These are phyloP conservation scores for Rhizopogon hawkerae DNA, from an alignment of 1,284 basidiomycete species.

Conservation along the genomic window DNA sequence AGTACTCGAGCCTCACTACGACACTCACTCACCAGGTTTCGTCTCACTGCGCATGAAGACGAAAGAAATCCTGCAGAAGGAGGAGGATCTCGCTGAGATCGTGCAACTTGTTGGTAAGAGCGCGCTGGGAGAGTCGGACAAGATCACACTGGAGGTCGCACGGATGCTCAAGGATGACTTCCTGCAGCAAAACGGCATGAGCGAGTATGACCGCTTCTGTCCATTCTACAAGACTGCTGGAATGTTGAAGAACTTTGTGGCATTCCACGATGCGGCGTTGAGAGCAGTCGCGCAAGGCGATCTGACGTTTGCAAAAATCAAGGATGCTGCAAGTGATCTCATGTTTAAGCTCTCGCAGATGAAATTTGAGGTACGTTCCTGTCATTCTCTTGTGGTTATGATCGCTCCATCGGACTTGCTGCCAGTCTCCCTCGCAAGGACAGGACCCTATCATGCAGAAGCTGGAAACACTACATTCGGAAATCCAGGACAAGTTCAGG, in stretches of 20 bases:
- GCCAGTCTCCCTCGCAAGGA: conserved; percentile 76
- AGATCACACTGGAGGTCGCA: conserved; percentile 97
- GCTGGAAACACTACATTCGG: conserved; percentile 68
- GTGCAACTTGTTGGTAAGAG: conserved; percentile 99
- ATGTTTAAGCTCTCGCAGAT: conserved; percentile 97
- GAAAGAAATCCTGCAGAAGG: conserved; percentile 97
- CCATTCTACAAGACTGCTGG: conserved; percentile 97
- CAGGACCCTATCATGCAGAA: conserved; percentile 74
- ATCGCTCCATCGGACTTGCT: conserved; percentile 4
- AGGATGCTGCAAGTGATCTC: conserved; percentile 79
- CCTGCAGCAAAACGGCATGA: conserved; percentile 98
- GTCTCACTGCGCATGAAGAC: conserved; percentile 85
- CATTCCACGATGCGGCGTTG: conserved; percentile 87
- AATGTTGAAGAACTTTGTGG: conserved; percentile 94
- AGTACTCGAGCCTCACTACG: conserved; percentile 91
- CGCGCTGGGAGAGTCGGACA: conserved; percentile 95
- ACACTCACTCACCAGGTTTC: conserved; percentile 86
- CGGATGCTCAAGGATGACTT: conserved; percentile 98
- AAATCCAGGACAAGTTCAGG: conserved; percentile 87
- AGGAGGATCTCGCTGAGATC: conserved; percentile 97
- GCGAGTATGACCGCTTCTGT: conserved; percentile 94
- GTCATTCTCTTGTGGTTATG: conserved; percentile 16
- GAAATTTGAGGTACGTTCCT: conserved; percentile 81
- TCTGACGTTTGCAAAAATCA: conserved; percentile 88
- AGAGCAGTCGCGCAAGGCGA: conserved; percentile 81